Conservation (phyloP, 805 yeast genomes). For the Cyberlindnera mrakii region DNA sequence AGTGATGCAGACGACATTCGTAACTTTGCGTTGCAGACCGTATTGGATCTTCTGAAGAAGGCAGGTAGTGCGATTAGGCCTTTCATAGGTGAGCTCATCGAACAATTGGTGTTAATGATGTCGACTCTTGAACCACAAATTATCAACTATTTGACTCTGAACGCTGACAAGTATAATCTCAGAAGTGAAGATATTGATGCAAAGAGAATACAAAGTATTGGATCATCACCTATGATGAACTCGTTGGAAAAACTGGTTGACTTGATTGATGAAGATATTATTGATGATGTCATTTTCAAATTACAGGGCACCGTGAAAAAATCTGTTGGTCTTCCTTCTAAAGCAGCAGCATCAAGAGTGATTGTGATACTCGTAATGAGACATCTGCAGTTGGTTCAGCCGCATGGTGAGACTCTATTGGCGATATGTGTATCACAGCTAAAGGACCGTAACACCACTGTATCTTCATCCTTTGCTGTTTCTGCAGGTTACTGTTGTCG, state of each 20-base stretch:
- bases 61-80: slow-evolving; percentile 57
- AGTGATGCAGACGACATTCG: slow-evolving; percentile 85
- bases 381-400: slow-evolving; percentile 38
- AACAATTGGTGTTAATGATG: slow-evolving; percentile 64
- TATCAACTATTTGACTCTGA: slow-evolving; percentile 75
- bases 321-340: slow-evolving; percentile 87
- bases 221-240: slow-evolving; percentile 84
- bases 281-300: slow-evolving; percentile 34
- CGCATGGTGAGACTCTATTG: slow-evolving; percentile 59
- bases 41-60: slow-evolving; percentile 63
- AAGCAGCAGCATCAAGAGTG: slow-evolving; percentile 75
- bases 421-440: slow-evolving; percentile 53
- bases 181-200: slow-evolving; percentile 70
- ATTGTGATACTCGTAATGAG: slow-evolving; percentile 58
- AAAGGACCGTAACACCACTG: slow-evolving; percentile 64
- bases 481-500: slow-evolving; percentile 77
- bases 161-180: slow-evolving; percentile 83
- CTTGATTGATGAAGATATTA: slow-evolving; percentile 41
- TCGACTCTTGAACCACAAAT: slow-evolving; percentile 90
- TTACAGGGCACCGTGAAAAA: slow-evolving; percentile 53
- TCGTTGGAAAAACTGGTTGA: slow-evolving; percentile 70
- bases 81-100: slow-evolving; percentile 62
- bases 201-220: slow-evolving; percentile 63
- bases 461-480: slow-evolving; percentile 69
- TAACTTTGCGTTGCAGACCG: slow-evolving; percentile 64